These are phyloP conservation scores for Chaetothyriales sp. DNA, from an alignment of 2,329 filamentous ascomycete species.

Conservation along the genomic window DNA sequence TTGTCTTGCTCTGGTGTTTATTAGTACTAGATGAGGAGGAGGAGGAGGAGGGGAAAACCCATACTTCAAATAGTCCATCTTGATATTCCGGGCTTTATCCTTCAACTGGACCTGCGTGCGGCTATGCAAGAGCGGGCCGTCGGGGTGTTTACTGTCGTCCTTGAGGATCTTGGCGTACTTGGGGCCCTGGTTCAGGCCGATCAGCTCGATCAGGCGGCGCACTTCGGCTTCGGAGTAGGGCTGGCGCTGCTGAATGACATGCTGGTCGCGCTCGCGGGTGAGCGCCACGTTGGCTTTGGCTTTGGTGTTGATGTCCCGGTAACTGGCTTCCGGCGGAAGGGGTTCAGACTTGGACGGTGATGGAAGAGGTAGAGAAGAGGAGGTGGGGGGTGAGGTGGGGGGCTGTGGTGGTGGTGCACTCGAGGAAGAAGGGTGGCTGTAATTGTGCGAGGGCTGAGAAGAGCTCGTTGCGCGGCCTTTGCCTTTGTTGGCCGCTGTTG, in stretches of 20 bases:
- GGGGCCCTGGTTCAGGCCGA: constrained; percentile 30
- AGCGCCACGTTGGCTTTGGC: not conserved
- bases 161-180: constrained; percentile 36
- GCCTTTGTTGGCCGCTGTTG: not conserved
- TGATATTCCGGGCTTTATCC: constrained; percentile 43
- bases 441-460: not conserved
- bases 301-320: not conserved
- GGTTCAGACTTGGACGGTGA: not conserved
- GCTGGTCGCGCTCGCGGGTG: not conserved
- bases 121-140: constrained; percentile 22
- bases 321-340: not conserved
- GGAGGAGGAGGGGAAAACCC: not conserved
- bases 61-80: constrained; percentile 30
- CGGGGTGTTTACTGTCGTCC: constrained; percentile 20
- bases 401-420: not conserved
- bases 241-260: constrained; percentile 9
- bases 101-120: constrained; percentile 42
- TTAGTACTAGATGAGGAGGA: not conserved
- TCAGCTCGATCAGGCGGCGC: constrained; percentile 34
- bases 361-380: not conserved
- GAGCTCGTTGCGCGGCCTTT: not conserved
- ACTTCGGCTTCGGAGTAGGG: constrained; percentile 29
- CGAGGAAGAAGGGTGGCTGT: not conserved
- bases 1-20: constrained; percentile 3
- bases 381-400: not conserved